Evolutionary conservation across 495 filamentous ascomycete species (phyloP), one percentile per base, ranked within the genome.

Genomic region (Lophiotrema nucula): DNA sequence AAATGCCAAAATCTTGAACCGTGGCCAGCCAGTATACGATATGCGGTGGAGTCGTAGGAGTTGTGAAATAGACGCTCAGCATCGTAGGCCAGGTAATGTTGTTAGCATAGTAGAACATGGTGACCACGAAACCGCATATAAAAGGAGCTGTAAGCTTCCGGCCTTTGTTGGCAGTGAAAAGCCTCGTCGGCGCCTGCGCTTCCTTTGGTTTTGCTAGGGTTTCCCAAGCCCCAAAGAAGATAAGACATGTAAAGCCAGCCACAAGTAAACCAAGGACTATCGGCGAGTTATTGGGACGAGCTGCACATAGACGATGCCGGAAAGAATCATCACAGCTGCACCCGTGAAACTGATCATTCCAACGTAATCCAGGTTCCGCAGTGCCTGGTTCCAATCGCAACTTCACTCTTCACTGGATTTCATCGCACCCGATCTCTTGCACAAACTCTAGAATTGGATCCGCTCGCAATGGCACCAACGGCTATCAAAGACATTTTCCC

Each of bases 241-340:
- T 31, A 16, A 37, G 45, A 39, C 66, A 70, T 1, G 18, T 37
- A 24, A 67, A 60, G 12, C 68, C 66, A n/a, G 54, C 35, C 3
- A 64, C 55, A 1, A 70, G 62, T 8, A 57, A 46, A 2, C 59
- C 68, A 48, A 70, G 60, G 47, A 70, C 68, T 46, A 65, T 65
- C 4, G 67, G 62, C 44, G 58, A 31, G n/a, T 58, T 56, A 4
- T 46, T 64, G 11, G 63, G 53, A 11, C 58, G 44, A n/a, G 55
- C 64, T 5, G 50, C 15, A 62, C 62, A 62, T 63, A 70, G 18
- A 70, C 56, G 48, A 70, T 66, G 26, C 67, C 67, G 5, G 51
- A 43, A 19, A 70, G 54, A 42, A 66, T 58, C n/a, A 62, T 50
- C 15, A 51, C 58, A 4, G 57, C 49, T 16, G 58, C 41, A 1